A percentile compares a stretch with the other conserved stretches of the same genome.
Evolutionary conservation across 192 early-diverging fungal genomes (phyloP).

Genomic region (Ramicandelaber brevisporus): DNA sequence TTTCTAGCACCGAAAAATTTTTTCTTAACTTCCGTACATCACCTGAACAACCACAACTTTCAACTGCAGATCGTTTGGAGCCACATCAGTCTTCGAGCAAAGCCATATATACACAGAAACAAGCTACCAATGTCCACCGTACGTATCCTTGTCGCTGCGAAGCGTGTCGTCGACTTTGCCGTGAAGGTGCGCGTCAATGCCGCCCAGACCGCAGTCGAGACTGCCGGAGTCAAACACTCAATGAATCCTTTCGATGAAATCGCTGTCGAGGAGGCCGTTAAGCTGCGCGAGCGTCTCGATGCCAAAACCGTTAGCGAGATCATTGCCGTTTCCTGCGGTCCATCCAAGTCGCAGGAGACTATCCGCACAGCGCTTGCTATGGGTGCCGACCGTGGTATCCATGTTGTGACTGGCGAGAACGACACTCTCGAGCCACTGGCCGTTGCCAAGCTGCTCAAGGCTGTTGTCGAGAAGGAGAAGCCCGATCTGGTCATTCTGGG

Average conservation of each 20-base stretch:
- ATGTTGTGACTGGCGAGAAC: conserved; percentile 58
- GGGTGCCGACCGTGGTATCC: conserved; percentile 88
- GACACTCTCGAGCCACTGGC: conserved; percentile 54
- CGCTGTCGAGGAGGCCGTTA: conserved; percentile 88
- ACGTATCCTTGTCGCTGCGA: conserved; percentile 74
- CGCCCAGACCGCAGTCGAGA: conserved; percentile 70
- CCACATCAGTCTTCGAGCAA: no score
- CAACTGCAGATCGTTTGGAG: no score
- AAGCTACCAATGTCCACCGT: conserved; percentile 24
- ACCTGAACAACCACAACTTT: no score
- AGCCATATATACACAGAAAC: no score
- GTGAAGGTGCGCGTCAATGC: conserved; percentile 93
- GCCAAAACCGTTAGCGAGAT: conserved; percentile 40
- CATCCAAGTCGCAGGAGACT: conserved; percentile 70
- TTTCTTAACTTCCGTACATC: no score
- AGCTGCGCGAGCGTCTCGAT: conserved; percentile 63
- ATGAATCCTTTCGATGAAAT: conserved; percentile 99
- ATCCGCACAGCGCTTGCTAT: conserved; percentile 90
- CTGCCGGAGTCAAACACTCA: conserved; percentile 79
- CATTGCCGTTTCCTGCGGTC: conserved; percentile 70
- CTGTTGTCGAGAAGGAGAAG: conserved; percentile 68
- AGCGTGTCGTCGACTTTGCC: conserved; percentile 94
- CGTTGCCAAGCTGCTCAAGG: conserved; percentile 86
- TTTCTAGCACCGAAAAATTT: no score
- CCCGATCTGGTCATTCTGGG: conserved; percentile 85